Evolutionary conservation across 208 protist genomes (phyloP).

Genomic region (Kentomonas sorsogonicus): DNA sequence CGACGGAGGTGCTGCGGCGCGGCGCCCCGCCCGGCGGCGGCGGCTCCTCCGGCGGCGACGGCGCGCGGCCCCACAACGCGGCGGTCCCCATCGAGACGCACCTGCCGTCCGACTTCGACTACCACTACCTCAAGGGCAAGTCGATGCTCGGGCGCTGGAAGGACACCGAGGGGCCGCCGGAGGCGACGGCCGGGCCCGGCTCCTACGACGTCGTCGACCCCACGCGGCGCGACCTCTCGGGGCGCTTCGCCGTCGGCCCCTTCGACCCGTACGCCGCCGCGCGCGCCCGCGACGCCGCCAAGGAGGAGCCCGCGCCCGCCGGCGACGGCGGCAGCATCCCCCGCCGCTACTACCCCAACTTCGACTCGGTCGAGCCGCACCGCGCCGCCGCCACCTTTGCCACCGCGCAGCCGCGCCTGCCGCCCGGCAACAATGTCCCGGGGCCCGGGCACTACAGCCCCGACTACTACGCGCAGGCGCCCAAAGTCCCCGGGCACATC

Average conservation of each 20-base stretch:
- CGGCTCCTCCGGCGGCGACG: constrained; percentile 3
- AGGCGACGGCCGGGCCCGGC: constrained; percentile 8
- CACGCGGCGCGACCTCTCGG: constrained; percentile 4
- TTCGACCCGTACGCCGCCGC: constrained; percentile 24
- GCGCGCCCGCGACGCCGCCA: constrained; percentile 12
- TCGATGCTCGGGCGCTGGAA: constrained; percentile 37
- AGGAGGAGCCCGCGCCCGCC: constrained; percentile 18
- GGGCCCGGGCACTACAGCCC: constrained; percentile 57
- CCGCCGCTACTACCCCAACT: constrained; percentile 25
- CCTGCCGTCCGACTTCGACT: constrained; percentile 81
- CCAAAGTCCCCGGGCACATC: constrained; percentile 20
- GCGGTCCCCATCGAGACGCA: constrained; percentile 5
- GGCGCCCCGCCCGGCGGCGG: not conserved
- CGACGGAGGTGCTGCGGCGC: constrained; percentile 12
- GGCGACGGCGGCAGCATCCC: constrained; percentile 25
- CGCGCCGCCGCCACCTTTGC: constrained; percentile 10
- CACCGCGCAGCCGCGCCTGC: constrained; percentile 16
- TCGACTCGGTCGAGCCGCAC: constrained; percentile 19
- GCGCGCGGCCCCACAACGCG: constrained; percentile 1
- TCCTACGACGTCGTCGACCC: constrained; percentile 11
- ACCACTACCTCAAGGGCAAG: constrained; percentile 65
- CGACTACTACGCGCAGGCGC: constrained; percentile 14
- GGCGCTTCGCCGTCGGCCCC: constrained; percentile 28
- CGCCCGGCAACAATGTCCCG: constrained; percentile 31
- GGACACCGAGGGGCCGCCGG: constrained; percentile 5